Percentiles rank a stretch among this genome's conserved stretches.
Conservation (phyloP, 306 rosid genomes). For the Astragalus membranaceus region DNA sequence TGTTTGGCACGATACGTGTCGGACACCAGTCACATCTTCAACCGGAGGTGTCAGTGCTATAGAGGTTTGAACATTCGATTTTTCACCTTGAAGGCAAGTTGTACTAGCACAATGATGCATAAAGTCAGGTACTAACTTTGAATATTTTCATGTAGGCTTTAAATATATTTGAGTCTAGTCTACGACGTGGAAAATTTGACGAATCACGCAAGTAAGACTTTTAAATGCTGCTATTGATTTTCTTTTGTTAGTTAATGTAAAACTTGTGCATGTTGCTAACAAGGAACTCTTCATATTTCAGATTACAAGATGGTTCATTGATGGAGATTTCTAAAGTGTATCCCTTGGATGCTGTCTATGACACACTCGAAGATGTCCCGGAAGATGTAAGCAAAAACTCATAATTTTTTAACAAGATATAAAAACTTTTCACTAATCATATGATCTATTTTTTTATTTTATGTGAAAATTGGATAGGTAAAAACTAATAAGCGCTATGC, state of each 20-base stretch:
- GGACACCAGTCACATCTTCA: no score
- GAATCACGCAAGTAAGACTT: constrained; percentile 68
- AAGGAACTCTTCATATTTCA: constrained; percentile 27
- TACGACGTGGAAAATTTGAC: constrained; percentile 89
- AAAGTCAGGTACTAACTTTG: constrained; percentile 11
- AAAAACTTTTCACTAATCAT: not conserved
- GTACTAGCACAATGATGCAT: constrained; percentile 11
- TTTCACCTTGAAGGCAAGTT: not conserved
- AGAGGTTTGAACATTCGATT: not conserved
- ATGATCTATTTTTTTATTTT: not conserved
- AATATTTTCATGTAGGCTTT: constrained; percentile 53
- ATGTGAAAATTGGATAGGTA: constrained; percentile 37
- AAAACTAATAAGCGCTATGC: constrained; percentile 93
- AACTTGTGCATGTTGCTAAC: constrained; percentile 18
- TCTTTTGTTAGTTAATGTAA: not conserved
- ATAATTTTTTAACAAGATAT: not conserved
- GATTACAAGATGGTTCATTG: constrained; percentile 84
- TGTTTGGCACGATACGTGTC: no score
- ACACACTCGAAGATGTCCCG: constrained; percentile 84
- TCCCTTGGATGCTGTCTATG: constrained; percentile 92
- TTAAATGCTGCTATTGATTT: not conserved
- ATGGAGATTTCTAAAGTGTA: constrained; percentile 87
- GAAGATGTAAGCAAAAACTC: constrained; percentile 63
- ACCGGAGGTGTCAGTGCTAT: no score
- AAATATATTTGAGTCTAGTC: constrained; percentile 92